phyloP scores from a whole-genome alignment of 2,329 filamentous ascomycete genomes.

The Calonectria pauciramosa region DNA sequence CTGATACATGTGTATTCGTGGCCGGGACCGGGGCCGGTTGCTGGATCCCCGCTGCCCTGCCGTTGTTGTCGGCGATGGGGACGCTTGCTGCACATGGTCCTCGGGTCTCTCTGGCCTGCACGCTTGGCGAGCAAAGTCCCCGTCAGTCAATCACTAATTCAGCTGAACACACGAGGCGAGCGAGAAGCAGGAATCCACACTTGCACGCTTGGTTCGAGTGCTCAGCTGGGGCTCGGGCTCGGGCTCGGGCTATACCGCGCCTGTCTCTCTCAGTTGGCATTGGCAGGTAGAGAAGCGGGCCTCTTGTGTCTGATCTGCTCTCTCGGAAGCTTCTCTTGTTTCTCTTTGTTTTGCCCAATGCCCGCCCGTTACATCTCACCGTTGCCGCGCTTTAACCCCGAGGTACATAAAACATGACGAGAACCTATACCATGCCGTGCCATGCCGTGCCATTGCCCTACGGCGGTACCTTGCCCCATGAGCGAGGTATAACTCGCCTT shows the following conservation, averaged over 20 bases:
- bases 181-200: slow-evolving; percentile 9
- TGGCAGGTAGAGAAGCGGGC: slow-evolving; percentile 30
- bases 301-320: background rate
- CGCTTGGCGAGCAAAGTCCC: background rate
- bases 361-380: slow-evolving; percentile 24
- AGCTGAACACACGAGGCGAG: slow-evolving; percentile 12
- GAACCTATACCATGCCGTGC: slow-evolving; percentile 25
- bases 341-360: background rate
- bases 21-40: slow-evolving; percentile 44
- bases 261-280: slow-evolving; percentile 3
- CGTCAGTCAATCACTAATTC: slow-evolving; percentile 11
- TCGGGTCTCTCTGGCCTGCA: background rate
- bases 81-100: background rate
- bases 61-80: slow-evolving; percentile 31
- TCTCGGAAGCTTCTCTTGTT: background rate
- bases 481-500: background rate
- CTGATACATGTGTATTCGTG: slow-evolving; percentile 31
- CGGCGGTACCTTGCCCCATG: background rate
- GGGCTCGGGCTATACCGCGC: slow-evolving; percentile 10
- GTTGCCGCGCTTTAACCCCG: slow-evolving; percentile 18
- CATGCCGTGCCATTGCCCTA: slow-evolving; percentile 6
- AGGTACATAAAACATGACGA: slow-evolving; percentile 8
- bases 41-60: slow-evolving; percentile 44
- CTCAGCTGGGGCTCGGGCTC: slow-evolving; percentile 10
- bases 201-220: background rate